Base-by-base conservation (phyloP, 2,329 filamentous ascomycete species). In the Diaporthe citri region DNA sequence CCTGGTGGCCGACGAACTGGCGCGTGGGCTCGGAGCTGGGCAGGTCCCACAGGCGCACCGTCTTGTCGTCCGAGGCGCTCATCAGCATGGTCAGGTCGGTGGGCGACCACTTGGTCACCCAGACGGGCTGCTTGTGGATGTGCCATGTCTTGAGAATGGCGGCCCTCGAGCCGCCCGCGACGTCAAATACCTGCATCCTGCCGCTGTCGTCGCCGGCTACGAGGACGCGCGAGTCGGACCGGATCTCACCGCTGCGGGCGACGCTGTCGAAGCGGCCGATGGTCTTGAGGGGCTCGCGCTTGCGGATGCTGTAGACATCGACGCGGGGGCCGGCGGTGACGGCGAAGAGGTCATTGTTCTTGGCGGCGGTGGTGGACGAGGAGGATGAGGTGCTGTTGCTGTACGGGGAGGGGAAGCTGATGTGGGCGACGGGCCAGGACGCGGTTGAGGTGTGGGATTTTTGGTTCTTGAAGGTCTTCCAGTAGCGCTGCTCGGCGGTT, bases 121-220 rank as follows among this genome's bases (percentile, higher is more conserved):
- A 98, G 34, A 97, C 95, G 20, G 97, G 95, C 88, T 97, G 96
- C 86, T 95, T 96, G 86, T 98, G 96, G 79, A 96, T 92, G 77
- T 93, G 92, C 96, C 97, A 99, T 70, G 96, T 98, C 87, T 97
- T 96, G 80, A 99, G 86, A 78, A 99, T 98, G 4, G 95, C 95
- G 77, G 97, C 90, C 74, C 95, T 96, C 59, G 82, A 90, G 51
- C 80, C 80, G 57, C 80, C 80, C 25, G 82, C 92, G 70, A 97
- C 92, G 81, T 99, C 97, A 82, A 98, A 99, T 17, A 98, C 95
- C 85, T 99, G 97, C 78, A 99, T 94, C 77, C 93, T 92, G 74
- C 97, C 97, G 55, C 92, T 93, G 82, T 98, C 96, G 79, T 98
- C 96, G 80, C 96, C 96, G 43, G 96, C 95, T 48, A 97, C 93